These are phyloP conservation scores for Sonneratia alba DNA, from an alignment of 345 rosid species.

Conservation along the genomic window DNA sequence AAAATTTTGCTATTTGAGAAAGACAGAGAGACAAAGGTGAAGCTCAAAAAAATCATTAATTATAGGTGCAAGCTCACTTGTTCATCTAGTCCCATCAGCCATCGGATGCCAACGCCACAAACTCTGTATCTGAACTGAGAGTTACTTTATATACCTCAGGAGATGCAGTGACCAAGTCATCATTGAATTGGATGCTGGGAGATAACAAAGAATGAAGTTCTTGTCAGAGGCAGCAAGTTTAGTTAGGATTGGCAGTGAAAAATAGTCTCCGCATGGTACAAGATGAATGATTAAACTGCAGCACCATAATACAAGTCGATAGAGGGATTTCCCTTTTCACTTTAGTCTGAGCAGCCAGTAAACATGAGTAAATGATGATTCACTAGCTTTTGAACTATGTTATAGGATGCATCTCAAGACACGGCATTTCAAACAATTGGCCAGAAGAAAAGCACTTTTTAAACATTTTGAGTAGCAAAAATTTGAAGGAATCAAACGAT, in stretches of 20 bases:
- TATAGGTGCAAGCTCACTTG: conserved; percentile 28
- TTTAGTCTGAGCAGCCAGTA: not conserved
- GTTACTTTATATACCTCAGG: conserved; percentile 65
- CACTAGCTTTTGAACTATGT: not conserved
- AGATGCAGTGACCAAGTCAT: conserved; percentile 65
- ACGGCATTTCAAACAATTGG: not conserved
- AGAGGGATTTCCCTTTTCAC: not conserved
- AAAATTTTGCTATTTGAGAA: not conserved
- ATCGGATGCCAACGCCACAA: conserved; percentile 74
- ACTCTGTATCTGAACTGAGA: conserved; percentile 68
- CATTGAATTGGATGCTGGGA: conserved; percentile 52
- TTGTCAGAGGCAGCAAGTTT: not conserved
- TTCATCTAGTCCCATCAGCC: conserved; percentile 93
- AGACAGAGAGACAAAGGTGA: not conserved
- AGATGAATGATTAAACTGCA: not conserved
- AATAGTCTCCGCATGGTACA: not conserved
- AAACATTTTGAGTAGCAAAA: not conserved
- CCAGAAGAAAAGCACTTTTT: not conserved
- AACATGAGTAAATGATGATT: not conserved
- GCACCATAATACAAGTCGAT: not conserved
- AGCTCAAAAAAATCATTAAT: not conserved
- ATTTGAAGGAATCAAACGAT: not conserved
- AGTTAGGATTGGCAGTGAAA: not conserved
- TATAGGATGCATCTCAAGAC: not conserved
- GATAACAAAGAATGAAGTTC: conserved; percentile 3